Conservation (phyloP, 2,329 filamentous ascomycete genomes). For the Diaporthe sp. region DNA sequence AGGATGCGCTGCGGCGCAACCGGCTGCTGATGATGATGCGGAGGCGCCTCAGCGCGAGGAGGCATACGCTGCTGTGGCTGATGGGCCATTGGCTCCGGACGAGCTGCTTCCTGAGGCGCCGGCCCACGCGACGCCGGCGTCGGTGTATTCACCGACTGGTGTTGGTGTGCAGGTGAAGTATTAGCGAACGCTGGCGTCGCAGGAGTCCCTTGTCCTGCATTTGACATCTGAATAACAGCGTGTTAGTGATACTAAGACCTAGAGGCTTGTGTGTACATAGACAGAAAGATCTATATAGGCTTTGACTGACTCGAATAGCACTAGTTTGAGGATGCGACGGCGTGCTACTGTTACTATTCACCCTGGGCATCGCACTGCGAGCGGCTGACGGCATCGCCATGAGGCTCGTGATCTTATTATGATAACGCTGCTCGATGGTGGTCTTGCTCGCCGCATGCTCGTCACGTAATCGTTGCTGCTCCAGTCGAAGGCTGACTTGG, state of each 20-base stretch:
- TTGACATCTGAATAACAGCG: neutral
- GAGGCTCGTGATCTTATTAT: constrained; percentile 28
- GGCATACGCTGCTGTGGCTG: neutral
- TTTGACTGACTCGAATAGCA: constrained; percentile 5
- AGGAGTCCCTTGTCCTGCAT: neutral
- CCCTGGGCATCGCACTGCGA: neutral
- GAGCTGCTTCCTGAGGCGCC: constrained; percentile 1
- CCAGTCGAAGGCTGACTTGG: constrained; percentile 30
- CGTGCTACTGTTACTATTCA: constrained; percentile 1
- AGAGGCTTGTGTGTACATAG: no score
- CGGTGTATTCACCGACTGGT: neutral
- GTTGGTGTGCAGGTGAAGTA: neutral
- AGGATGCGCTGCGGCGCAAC: constrained; percentile 16
- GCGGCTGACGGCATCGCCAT: constrained; percentile 1
- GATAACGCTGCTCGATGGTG: constrained; percentile 26
- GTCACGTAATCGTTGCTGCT: constrained; percentile 28
- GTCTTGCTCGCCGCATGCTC: constrained; percentile 29
- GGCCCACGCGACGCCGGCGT: neutral
- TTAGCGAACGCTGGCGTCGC: constrained; percentile 2
- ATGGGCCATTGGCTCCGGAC: neutral
- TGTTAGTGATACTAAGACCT: neutral
- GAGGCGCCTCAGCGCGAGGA: neutral
- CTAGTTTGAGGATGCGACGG: neutral
- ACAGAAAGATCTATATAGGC: no score
- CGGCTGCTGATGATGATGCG: constrained; percentile 13